Evolutionary conservation across 2,329 filamentous ascomycete genomes (phyloP).

Genomic region (Leptographium procerum): DNA sequence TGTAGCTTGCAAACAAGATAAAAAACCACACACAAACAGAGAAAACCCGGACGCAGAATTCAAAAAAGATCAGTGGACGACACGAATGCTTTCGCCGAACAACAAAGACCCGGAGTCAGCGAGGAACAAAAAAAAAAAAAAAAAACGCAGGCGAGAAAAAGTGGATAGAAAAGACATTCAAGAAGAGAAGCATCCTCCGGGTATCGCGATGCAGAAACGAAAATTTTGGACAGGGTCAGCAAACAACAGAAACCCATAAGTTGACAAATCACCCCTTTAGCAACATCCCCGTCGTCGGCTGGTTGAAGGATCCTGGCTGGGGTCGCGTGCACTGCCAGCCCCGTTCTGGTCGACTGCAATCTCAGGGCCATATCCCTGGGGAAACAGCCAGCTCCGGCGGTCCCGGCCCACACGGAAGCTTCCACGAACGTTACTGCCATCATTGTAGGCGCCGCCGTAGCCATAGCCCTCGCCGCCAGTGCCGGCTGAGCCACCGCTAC

Average conservation of each 20-base stretch:
- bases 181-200: background rate
- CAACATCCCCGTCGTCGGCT: conserved; percentile 9
- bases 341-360: conserved; percentile 35
- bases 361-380: conserved; percentile 39
- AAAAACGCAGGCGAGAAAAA: background rate
- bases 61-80: background rate
- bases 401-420: conserved; percentile 49
- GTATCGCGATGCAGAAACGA: background rate
- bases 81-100: background rate
- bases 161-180: background rate
- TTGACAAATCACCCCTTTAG: background rate
- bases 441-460: conserved; percentile 33
- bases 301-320: background rate
- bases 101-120: background rate
- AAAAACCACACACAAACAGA: background rate
- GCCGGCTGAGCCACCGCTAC: conserved; percentile 3
- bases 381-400: conserved; percentile 47
- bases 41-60: background rate
- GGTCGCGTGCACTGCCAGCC: conserved; percentile 1
- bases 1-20: background rate
- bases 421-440: conserved; percentile 32
- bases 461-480: conserved; percentile 3
- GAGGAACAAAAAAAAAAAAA: background rate
- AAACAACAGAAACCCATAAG: background rate
- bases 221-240: background rate